These are phyloP conservation scores for Termitomyces bulborhizus DNA, from an alignment of 768 basidiomycete species.

Conservation along the genomic window DNA sequence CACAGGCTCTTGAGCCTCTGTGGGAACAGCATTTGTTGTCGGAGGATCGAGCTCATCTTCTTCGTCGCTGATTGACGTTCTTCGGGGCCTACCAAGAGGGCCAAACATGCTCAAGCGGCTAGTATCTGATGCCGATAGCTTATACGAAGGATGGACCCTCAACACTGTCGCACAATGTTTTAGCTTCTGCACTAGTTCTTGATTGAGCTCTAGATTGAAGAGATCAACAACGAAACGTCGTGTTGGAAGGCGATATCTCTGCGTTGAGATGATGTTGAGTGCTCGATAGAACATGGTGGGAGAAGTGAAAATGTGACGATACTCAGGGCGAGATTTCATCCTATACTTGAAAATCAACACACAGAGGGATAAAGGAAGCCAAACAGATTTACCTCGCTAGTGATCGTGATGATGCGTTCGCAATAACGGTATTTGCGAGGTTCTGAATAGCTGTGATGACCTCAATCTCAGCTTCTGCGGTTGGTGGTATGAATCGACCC, in stretches of 20 bases:
- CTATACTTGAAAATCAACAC: slow-evolving; percentile 27
- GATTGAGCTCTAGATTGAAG: slow-evolving; percentile 78
- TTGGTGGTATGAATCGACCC: slow-evolving; percentile 56
- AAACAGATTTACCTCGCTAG: slow-evolving; percentile 60
- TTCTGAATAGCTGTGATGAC: slow-evolving; percentile 89
- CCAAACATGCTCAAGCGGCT: slow-evolving; percentile 62
- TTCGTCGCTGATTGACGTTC: slow-evolving; percentile 56
- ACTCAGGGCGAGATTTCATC: slow-evolving; percentile 75
- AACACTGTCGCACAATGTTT: slow-evolving; percentile 45
- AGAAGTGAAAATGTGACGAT: slow-evolving; percentile 69
- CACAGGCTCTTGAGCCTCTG: slow-evolving; percentile 36
- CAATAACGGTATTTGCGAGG: slow-evolving; percentile 91
- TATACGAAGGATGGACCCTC: slow-evolving; percentile 38
- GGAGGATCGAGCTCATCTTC: slow-evolving; percentile 47
- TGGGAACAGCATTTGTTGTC: slow-evolving; percentile 27
- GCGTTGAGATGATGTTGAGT: slow-evolving; percentile 81
- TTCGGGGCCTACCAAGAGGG: slow-evolving; percentile 39
- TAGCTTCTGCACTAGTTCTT: slow-evolving; percentile 50
- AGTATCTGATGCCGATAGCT: slow-evolving; percentile 30
- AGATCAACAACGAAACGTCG: slow-evolving; percentile 90
- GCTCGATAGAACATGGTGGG: slow-evolving; percentile 78
- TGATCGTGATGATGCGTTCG: slow-evolving; percentile 88
- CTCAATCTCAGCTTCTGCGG: slow-evolving; percentile 68
- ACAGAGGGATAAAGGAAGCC: background rate
- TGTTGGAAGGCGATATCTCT: slow-evolving; percentile 88